Evolutionary conservation across 192 early-diverging fungal species (phyloP).

Genomic region (Rhizoclosmatium globosum): DNA sequence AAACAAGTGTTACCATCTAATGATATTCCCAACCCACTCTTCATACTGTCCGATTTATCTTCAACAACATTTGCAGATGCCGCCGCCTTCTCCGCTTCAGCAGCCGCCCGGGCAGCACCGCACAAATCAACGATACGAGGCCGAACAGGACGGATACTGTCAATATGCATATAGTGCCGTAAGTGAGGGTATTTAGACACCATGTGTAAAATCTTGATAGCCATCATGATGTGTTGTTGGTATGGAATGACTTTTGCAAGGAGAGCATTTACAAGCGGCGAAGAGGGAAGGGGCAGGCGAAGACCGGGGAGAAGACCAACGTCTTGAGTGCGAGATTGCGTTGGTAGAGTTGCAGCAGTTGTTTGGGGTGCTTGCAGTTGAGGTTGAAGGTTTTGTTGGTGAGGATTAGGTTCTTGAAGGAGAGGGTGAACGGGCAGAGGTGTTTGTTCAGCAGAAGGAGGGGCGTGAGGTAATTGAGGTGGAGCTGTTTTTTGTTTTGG

Average conservation of each 20-base stretch:
- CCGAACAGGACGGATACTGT: constrained; percentile 19
- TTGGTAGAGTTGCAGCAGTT: constrained; percentile 42
- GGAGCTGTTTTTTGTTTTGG: no score
- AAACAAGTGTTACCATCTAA: no score
- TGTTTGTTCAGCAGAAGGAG: constrained; percentile 22
- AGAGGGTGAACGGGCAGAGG: constrained; percentile 2
- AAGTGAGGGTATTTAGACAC: constrained; percentile 89
- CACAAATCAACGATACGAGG: constrained; percentile 5
- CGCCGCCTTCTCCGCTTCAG: not conserved
- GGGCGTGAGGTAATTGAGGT: not conserved
- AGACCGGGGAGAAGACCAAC: constrained; percentile 37
- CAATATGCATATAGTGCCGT: constrained; percentile 61
- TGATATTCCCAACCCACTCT: not conserved
- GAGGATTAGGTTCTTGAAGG: constrained; percentile 32
- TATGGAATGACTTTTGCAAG: constrained; percentile 71
- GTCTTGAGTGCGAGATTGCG: constrained; percentile 24
- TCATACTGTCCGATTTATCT: not conserved
- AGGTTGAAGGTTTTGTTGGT: not conserved
- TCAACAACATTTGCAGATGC: not conserved
- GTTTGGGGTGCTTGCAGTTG: constrained; percentile 42
- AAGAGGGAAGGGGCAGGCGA: constrained; percentile 28
- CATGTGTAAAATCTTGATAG: constrained; percentile 86
- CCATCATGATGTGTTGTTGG: constrained; percentile 82
- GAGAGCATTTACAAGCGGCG: constrained; percentile 7
- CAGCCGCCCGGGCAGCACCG: constrained; percentile 21